Conservation (phyloP, 345 rosid genomes). For the Turnera subulata region DNA sequence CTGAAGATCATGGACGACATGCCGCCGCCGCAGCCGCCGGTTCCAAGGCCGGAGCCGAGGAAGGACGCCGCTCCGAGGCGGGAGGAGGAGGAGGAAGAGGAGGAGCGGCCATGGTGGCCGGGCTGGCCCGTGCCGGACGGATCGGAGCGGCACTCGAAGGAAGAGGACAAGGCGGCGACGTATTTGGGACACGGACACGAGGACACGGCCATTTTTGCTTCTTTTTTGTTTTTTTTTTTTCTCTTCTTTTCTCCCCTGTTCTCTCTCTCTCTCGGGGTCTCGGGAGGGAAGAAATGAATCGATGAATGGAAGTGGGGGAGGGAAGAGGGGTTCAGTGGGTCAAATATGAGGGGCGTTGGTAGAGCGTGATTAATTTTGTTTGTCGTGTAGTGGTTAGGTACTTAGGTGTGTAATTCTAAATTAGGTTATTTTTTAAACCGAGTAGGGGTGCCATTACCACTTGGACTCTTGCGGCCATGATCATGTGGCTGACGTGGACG, state of each 20-base stretch:
- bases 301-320: background rate
- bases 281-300: background rate
- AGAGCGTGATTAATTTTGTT: too few species aligned
- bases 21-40: constrained; percentile 30
- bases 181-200: constrained; percentile 10
- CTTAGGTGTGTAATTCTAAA: too few species aligned
- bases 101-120: constrained; percentile 11
- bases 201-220: constrained; percentile 23
- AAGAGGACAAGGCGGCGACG: constrained; percentile 9
- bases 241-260: background rate
- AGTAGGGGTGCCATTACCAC: too few species aligned
- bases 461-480: too few species aligned
- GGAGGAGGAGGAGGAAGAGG: constrained; percentile 11
- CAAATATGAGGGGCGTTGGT: too few species aligned
- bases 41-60: background rate
- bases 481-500: too few species aligned
- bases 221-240: too few species aligned
- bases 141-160: constrained; percentile 32
- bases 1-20: constrained; percentile 66
- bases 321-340: background rate
- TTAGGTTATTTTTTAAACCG: too few species aligned
- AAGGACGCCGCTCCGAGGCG: constrained; percentile 10
- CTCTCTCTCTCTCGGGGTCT: background rate
- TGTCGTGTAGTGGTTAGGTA: too few species aligned
- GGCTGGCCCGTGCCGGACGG: constrained; percentile 23